Base-by-base conservation (phyloP, 441 rosid species). In the Geranium incanum region DNA sequence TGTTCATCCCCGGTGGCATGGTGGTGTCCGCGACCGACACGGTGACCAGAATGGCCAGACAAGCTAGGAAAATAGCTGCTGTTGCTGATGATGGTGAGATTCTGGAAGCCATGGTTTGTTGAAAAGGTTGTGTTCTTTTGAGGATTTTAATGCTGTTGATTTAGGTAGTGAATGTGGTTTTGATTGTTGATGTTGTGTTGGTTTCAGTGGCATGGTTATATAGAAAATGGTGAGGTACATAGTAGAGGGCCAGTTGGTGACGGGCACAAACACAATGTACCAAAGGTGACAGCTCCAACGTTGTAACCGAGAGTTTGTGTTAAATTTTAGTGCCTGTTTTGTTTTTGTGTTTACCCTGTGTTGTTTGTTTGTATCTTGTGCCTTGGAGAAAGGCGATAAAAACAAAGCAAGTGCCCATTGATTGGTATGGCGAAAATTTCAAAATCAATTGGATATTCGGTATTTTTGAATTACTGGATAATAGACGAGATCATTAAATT, bases 1-100 rank as follows among this genome's bases (percentile, higher is more conserved):
- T 74, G 36, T 36, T 16, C 81, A 78, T 73, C 70, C 69, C 76
- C 3, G 80, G 83, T 18, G 15, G 72, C 45, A 68, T 63, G 70
- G 11, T 69, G 13, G 57, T 77, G 74, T 16, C 59, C 79, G 82
- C 80, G 6, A 66, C 74, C 55, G 52, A 80, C 60, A 59, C 75
- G 82, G 71, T 50, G 1, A 66, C 45, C 77, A 79, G 9, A 12
- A 63, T 13, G 21, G 72, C 77, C 13, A 76, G 68, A 66, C 72
- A 77, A 37, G 72, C 85, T 11, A 69, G 72, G 37, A 78, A 36
- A 36, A 52, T 23, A 6, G 52, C 45, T 39, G 70, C 18, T 9
- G 21, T 16, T 55, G 21, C 13, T n/a, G 52, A 43, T 6, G 19
- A 18, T 50, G 59, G 9, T 2, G 52, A 43, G 13, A 69, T 60